Evolutionary conservation across 1,284 basidiomycete species (phyloP).

Genomic region (Austroboletus niveus): DNA sequence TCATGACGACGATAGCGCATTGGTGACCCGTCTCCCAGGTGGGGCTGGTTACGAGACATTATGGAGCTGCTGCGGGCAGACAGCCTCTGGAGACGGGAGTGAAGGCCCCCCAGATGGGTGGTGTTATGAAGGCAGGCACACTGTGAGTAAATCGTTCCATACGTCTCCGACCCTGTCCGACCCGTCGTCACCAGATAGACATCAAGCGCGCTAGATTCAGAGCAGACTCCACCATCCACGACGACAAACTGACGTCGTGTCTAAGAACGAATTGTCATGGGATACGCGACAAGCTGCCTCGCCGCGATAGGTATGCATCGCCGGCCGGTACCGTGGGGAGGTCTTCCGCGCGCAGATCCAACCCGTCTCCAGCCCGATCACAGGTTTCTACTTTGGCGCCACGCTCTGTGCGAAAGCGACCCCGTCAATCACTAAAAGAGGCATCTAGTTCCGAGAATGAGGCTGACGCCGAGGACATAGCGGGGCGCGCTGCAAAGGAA

Average conservation of each 20-base stretch:
- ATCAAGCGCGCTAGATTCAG: constrained; percentile 72
- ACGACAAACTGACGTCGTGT: constrained; percentile 69
- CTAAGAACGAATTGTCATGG: constrained; percentile 50
- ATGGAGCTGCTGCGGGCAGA: constrained; percentile 70
- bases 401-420: constrained; percentile 22
- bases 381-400: constrained; percentile 12
- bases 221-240: constrained; percentile 61
- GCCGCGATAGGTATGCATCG: constrained; percentile 11
- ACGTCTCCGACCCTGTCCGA: not conserved
- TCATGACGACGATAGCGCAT: constrained; percentile 54
- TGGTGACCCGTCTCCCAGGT: constrained; percentile 43
- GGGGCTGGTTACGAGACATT: constrained; percentile 47
- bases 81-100: constrained; percentile 69
- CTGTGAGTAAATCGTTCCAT: constrained; percentile 42
- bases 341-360: constrained; percentile 20
- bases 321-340: constrained; percentile 3
- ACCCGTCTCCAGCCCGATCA: constrained; percentile 28
- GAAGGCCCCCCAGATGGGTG: constrained; percentile 79
- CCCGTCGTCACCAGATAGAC: constrained; percentile 50
- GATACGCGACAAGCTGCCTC: constrained; percentile 35
- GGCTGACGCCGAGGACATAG: constrained; percentile 9
- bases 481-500: constrained; percentile 4
- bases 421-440: constrained; percentile 23
- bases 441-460: constrained; percentile 25
- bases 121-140: constrained; percentile 80